Evolutionary conservation across 2,329 filamentous ascomycete genomes (phyloP), one percentile per base, ranked within the genome.

Genomic region (Claviceps spartinae): DNA sequence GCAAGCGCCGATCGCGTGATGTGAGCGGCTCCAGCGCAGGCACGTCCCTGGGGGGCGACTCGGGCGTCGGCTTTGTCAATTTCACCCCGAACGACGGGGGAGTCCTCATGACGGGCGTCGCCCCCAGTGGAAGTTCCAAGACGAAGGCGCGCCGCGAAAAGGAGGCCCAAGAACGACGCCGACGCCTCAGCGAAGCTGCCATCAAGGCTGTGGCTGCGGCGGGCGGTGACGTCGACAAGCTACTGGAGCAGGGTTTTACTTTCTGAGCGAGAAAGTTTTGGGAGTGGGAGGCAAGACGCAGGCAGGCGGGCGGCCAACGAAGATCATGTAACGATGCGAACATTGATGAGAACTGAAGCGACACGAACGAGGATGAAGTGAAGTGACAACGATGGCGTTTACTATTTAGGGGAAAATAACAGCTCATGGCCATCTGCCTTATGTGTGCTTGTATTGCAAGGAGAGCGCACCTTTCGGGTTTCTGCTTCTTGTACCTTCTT

Each of bases 141-240:
- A 97, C 93, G 8, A 96, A 96, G 65, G 88, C 88, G n/a, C 73
- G 89, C 52, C 73, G 93, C 49, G 91, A 97, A 67, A 86, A 88
- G 65, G 91, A 96, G 70, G 88, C 88, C 1, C 74, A 78, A 50
- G 91, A 96, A 62, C 83, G 84, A 67, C 74, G 86, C 60, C 71
- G 83, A 58, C 76, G 78, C 63, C 63, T 90, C 52, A 83, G 78
- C 61, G 80, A 86, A 65, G 81, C 81, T 7, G 82, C 85, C 34
- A 69, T 84, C 56, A 79, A 79, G 65, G 84, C 83, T 8, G 80
- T 89, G 0, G 72, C 78, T 52, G 84, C 82, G 11, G 85, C 82
- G 0, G 86, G 86, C 1, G 86, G 85, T 2, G 82, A 89, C 58
- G 70, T 81, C 4, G 68, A 73, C 50, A 73, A 72, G 63, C 57